Conservation (phyloP, 208 protist genomes). For the Leishmania guyanensis region DNA sequence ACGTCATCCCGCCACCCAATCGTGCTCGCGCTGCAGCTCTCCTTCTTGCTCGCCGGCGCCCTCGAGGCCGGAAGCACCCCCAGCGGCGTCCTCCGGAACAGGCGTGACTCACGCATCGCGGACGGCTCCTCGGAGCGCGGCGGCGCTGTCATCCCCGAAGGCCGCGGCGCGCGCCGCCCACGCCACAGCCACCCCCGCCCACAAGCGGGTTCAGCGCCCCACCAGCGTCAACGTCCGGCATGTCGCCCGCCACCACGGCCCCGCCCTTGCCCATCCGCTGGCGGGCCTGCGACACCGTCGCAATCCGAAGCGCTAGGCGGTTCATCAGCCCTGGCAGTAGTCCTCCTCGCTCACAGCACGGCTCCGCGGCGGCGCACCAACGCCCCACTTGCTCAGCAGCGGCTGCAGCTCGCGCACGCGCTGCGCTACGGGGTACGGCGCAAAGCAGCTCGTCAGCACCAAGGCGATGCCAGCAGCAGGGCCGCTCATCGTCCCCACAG, state of each 20-base stretch:
- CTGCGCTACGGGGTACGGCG: slow-evolving; percentile 32
- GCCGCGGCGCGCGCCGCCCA: not conserved
- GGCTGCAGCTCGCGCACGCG: slow-evolving; percentile 6
- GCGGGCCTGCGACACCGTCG: not conserved
- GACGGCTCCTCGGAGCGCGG: not conserved
- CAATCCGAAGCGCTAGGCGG: not conserved
- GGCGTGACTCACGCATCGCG: not conserved
- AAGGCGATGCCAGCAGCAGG: slow-evolving; percentile 22
- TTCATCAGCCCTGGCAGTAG: slow-evolving; percentile 4
- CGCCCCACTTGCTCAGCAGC: slow-evolving; percentile 3
- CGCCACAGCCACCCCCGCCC: not conserved
- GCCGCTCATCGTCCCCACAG: slow-evolving; percentile 23
- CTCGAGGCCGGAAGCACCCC: no score
- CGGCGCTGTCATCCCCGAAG: not conserved
- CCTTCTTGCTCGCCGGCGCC: not conserved
- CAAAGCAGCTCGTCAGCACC: slow-evolving; percentile 43
- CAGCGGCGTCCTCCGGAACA: no score
- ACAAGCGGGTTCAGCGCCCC: not conserved
- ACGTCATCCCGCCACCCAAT: not conserved
- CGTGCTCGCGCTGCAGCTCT: not conserved
- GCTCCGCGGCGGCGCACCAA: slow-evolving; percentile 4
- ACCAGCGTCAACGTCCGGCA: not conserved
- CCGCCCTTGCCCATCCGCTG: slow-evolving; percentile 17
- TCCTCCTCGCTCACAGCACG: not conserved
- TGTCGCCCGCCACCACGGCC: slow-evolving; percentile 9